Conservation (phyloP, 2,329 filamentous ascomycete species). For the Botryotinia convoluta region DNA sequence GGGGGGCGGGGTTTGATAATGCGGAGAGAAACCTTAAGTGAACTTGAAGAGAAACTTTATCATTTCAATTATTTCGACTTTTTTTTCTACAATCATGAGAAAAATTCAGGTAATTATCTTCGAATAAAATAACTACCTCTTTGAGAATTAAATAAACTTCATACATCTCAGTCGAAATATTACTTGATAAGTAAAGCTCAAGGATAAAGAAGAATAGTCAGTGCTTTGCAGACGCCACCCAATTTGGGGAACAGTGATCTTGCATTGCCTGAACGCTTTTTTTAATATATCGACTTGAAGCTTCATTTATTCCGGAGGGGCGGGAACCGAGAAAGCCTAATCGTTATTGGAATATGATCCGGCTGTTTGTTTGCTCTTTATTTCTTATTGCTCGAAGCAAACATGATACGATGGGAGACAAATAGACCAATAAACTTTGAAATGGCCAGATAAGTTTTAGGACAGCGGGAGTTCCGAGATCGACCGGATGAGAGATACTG, state of each 20-base stretch:
- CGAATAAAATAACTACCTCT: not conserved
- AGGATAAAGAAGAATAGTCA: not conserved
- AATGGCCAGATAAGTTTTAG: not conserved
- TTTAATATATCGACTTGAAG: conserved; percentile 1
- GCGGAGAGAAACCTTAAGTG: not conserved
- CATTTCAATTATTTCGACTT: not conserved
- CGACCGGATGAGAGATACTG: not conserved
- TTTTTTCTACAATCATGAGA: not conserved
- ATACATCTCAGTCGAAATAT: not conserved
- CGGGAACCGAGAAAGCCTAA: not conserved
- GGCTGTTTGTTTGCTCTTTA: not conserved
- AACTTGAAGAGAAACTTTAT: not conserved
- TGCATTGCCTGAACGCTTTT: conserved; percentile 11
- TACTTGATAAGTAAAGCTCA: not conserved
- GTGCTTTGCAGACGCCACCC: conserved; percentile 15
- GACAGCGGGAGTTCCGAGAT: not conserved
- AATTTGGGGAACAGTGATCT: conserved; percentile 3
- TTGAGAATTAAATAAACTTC: not conserved
- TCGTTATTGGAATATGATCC: not conserved
- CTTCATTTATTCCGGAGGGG: not conserved
- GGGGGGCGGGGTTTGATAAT: not conserved
- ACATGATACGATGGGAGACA: not conserved
- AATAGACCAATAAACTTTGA: not conserved
- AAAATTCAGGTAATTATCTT: not conserved
- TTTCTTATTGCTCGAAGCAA: not conserved